phyloP scores from a whole-genome alignment of 345 rosid genomes.

The Arabidopsis arenosa region DNA sequence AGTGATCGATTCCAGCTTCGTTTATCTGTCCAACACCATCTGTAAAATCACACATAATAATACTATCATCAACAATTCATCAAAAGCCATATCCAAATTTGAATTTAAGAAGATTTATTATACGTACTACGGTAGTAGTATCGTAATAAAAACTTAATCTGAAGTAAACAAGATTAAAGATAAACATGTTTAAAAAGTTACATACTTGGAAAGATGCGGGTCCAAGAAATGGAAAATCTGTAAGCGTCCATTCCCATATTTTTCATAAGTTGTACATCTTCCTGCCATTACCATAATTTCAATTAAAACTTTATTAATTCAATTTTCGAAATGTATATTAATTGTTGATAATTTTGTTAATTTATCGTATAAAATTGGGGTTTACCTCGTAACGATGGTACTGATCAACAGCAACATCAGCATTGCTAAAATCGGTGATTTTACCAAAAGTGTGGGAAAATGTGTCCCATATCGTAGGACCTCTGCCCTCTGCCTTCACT shows the following conservation, averaged over 20 bases:
- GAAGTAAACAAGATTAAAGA: neutral
- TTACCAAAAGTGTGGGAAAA: conserved; percentile 80
- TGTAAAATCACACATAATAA: conserved; percentile 20
- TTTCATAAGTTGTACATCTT: conserved; percentile 90
- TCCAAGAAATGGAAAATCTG: conserved; percentile 92
- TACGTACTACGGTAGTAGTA: neutral
- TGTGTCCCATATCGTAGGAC: conserved; percentile 84
- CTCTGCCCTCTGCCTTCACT: conserved; percentile 85
- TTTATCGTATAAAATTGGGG: neutral
- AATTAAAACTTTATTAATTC: neutral
- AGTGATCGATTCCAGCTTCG: conserved; percentile 90
- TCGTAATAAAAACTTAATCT: neutral
- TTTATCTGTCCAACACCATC: conserved; percentile 87
- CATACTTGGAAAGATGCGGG: conserved; percentile 87
- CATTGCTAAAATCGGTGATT: conserved; percentile 68
- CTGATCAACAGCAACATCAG: conserved; percentile 92
- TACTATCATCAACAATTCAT: neutral
- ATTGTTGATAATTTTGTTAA: neutral
- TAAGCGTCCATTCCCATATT: conserved; percentile 96
- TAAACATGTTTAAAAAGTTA: neutral
- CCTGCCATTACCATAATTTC: conserved; percentile 48
- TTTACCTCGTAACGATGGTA: conserved; percentile 81
- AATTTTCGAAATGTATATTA: neutral
- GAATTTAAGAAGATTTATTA: too few relatives aligned
- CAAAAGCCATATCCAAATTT: neutral